Evolutionary conservation across 2,329 filamentous ascomycete genomes (phyloP).

Genomic region (Paraphaeosphaeria sporulosa): DNA sequence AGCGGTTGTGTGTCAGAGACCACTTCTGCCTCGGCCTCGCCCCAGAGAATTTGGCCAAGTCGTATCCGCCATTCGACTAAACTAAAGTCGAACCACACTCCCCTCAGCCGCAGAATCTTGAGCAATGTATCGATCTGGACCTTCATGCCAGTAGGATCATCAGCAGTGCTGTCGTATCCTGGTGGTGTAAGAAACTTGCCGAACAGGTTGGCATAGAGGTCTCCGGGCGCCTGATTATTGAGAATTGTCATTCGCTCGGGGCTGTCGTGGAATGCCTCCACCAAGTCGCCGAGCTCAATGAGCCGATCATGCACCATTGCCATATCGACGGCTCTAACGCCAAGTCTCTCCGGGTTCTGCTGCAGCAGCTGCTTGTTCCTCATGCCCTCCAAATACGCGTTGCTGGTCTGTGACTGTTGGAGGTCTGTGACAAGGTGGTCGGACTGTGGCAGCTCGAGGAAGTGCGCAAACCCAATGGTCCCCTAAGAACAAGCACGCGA

Average conservation of each 20-base stretch:
- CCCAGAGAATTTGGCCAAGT: conserved; percentile 76
- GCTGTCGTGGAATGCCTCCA: conserved; percentile 61
- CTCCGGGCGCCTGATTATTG: conserved; percentile 59
- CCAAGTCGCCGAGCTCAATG: conserved; percentile 58
- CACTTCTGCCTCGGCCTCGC: conserved; percentile 38
- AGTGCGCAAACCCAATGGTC: conserved; percentile 73
- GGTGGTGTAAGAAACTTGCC: conserved; percentile 53
- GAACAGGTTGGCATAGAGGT: conserved; percentile 57
- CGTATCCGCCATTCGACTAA: conserved; percentile 78
- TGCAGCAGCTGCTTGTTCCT: conserved; percentile 57
- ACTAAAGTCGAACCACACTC: conserved; percentile 78
- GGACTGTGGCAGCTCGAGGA: conserved; percentile 69
- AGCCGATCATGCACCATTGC: conserved; percentile 45
- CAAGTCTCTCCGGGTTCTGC: conserved; percentile 46
- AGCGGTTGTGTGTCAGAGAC: conserved; percentile 31
- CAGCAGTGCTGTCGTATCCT: conserved; percentile 50
- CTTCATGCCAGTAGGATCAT: conserved; percentile 67
- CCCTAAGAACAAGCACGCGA: conserved; percentile 48
- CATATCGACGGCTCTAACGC: conserved; percentile 46
- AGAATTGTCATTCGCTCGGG: conserved; percentile 62
- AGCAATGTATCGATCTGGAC: conserved; percentile 75
- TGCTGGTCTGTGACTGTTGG: conserved; percentile 55
- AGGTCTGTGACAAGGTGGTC: conserved; percentile 67
- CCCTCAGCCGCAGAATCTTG: conserved; percentile 68
- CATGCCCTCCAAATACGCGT: conserved; percentile 34